A percentile compares a stretch with the other conserved stretches of the same genome.
phyloP scores from a whole-genome alignment of 495 filamentous ascomycete genomes.

The Xylaria palmicola region DNA sequence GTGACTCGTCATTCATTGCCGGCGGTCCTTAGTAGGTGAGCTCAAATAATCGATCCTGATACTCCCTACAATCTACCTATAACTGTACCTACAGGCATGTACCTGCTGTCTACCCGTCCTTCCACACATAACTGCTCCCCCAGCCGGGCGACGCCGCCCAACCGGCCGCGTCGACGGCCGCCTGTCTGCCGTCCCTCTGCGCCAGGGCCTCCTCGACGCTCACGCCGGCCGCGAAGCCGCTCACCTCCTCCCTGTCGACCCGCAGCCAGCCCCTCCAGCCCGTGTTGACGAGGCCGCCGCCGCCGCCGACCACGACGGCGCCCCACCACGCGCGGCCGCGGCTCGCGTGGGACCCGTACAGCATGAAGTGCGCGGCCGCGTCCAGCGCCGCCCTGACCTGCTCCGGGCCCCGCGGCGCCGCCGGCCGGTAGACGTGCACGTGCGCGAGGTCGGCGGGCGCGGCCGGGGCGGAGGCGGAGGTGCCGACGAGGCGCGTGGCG shows the following conservation, averaged over 20 bases:
- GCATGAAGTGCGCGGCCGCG: constrained; percentile 45
- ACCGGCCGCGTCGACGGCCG: constrained; percentile 35
- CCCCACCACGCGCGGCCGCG: constrained; percentile 51
- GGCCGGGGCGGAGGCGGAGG: constrained; percentile 21
- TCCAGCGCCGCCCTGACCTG: constrained; percentile 29
- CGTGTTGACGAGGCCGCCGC: constrained; percentile 34
- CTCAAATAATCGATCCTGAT: too few species aligned
- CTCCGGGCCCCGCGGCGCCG: constrained; percentile 20
- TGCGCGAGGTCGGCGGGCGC: constrained; percentile 33
- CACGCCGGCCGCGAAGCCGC: constrained; percentile 51
- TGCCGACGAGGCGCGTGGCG: constrained; percentile 49
- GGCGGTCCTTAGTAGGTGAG: too few species aligned
- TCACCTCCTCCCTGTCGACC: constrained; percentile 42
- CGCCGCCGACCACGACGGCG: constrained; percentile 45
- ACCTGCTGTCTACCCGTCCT: background rate
- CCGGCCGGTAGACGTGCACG: constrained; percentile 41
- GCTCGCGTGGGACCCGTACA: constrained; percentile 45
- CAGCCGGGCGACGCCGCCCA: constrained; percentile 35
- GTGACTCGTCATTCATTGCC: too few species aligned
- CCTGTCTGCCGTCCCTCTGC: constrained; percentile 48
- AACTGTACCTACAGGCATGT: background rate
- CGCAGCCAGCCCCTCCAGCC: constrained; percentile 51
- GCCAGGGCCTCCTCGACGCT: constrained; percentile 55
- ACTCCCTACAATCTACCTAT: background rate
- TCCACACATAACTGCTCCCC: constrained; percentile 31